Evolutionary conservation across 2,329 filamentous ascomycete genomes (phyloP), one percentile per base, ranked within the genome.

Genomic region (Colletotrichum tanaceti): DNA sequence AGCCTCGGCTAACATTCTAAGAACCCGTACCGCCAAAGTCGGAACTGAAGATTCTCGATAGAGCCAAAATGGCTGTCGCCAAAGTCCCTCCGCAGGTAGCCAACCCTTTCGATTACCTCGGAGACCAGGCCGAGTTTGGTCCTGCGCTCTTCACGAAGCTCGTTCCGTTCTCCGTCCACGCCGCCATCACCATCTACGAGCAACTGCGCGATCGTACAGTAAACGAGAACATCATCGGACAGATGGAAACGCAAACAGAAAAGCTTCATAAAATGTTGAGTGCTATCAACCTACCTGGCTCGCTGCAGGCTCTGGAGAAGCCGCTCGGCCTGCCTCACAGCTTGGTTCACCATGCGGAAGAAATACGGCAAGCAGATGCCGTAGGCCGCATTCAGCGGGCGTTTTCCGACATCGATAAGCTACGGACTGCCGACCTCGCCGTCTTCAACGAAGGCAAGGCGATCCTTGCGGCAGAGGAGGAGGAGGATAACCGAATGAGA

Each of bases 171-270:
- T 94, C 94, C 0, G 96, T 98, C 0, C 96, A 99, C 75, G 88
- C 98, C 57, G 96, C 96, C 9, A 93, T 94, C 1, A 97, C 93
- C 55, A 97, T 98, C 41, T 99, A 99, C 76, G 94, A 94, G 63
- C 94, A 98, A 76, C 88, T 94, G 16, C 87, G 94, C 65, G 94
- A 99, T 77, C 88, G 94, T n/a, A 83, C 97, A 66, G 91, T 99
- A 50, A 97, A 96, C 76, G 92, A 93, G 72, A 92, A 89, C 58
- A 93, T 98, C 39, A 91, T 98, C 57, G 90, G 91, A 32, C 91
- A 97, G 75, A 83, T 98, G 5, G 94, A 98, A 74, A 86, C 84
- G 0, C 85, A 98, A 73, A 97, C 93, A 0, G 89, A 91, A 68
- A 89, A 90, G 71, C 85, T 98, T 0, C 92, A 97, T 74, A 90